These are phyloP conservation scores for Plicaturopsis crispa DNA, from an alignment of 768 basidiomycete species.

Conservation along the genomic window DNA sequence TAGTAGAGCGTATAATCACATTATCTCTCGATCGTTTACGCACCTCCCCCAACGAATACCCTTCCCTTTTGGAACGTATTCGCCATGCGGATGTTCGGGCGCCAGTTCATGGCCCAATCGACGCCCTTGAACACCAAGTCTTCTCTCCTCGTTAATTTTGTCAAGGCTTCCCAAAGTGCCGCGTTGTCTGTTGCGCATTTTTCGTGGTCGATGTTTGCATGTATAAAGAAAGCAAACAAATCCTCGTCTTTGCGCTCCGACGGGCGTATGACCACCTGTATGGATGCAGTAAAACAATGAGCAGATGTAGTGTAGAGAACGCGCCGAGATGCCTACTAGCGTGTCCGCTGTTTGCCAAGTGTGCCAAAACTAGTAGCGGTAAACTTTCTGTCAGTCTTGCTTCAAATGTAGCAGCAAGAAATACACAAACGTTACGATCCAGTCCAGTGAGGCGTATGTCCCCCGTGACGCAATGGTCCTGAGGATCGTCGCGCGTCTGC, in stretches of 20 bases:
- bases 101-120: conserved; percentile 18
- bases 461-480: conserved; percentile 20
- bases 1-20: not conserved
- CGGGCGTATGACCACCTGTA: no score
- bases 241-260: no score
- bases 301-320: no score
- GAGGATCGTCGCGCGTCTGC: conserved; percentile 21
- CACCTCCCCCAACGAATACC: conserved; percentile 44
- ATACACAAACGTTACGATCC: conserved; percentile 20
- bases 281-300: no score
- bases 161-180: not conserved
- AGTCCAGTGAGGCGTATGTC: conserved; percentile 30
- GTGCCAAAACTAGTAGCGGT: no score
- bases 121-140: conserved; percentile 24
- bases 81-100: conserved; percentile 43
- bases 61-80: conserved; percentile 31
- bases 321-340: no score
- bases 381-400: no score
- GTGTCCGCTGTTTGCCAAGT: no score
- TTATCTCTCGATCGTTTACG: conserved; percentile 1
- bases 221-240: no score
- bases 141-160: conserved; percentile 5
- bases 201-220: conserved; percentile 2
- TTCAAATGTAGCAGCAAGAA: no score
- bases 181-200: not conserved